Evolutionary conservation across 2,329 filamentous ascomycete genomes (phyloP), one percentile per base, ranked within the genome.

Genomic region (Exophiala spinifera): DNA sequence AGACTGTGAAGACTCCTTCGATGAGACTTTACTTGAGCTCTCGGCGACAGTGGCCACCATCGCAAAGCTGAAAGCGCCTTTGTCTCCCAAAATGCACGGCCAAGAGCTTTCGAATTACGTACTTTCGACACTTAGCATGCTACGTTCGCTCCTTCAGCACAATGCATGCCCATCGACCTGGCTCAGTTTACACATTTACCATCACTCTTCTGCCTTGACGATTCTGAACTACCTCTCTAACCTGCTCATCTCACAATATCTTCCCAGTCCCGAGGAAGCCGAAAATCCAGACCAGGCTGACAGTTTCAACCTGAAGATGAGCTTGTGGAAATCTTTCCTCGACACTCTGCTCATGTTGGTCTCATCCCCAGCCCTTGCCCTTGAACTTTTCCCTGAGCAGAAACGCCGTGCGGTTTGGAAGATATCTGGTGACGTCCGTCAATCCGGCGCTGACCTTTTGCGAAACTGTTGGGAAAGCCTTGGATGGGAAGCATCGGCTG

Each of bases 361-460:
- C 2, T 89, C 89, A 4, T 96, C 91, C 65, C 85, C 91, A 33
- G 89, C 87, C 0, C 79, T 99, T 17, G 91, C 94, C 0, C 80
- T 99, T 34, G 94, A 99, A 69, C 96, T 91, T 0, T 97, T 96
- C 67, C 91, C 94, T 0, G 95, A 99, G 70, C 94, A 99, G 73
- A 99, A 97, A 74, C 80, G 94, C 43, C 80, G 94, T 51, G 92
- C 94, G 1, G 92, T 97, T 1, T 99, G 95, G 94, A 99, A 97
- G 74, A 96, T 99, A 67, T 94, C 92, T 3, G 94, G 94, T 4
- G 95, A 99, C 72, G 90, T 99, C 47, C 83, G 94, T 52, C 91
- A 97, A 69, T 82, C 90, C 61, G 94, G 95, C 14, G 92, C 94
- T 3, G 88, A 92, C 47, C 77, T 99, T 7, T 76, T 99, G 31